Conservation (phyloP, 2,329 filamentous ascomycete genomes). For the Ophioceras dolichostomum region DNA sequence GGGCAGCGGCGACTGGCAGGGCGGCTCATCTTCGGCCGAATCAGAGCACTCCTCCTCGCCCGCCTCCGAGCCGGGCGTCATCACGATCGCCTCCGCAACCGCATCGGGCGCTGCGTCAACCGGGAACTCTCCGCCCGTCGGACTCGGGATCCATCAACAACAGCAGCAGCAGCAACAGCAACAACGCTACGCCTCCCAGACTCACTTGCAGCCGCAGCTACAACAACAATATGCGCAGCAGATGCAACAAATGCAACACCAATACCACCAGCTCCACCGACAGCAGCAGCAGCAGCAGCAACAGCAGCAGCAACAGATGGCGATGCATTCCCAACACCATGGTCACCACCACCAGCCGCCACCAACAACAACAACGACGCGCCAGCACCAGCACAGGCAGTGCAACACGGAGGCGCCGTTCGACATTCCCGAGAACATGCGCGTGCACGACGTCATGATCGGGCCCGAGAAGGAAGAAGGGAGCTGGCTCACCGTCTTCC, state of each 20-base stretch:
- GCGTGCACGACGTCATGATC: conserved; percentile 17
- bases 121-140: too few species aligned
- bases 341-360: not conserved
- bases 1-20: too few species aligned
- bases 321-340: not conserved
- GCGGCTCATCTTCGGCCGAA: not conserved
- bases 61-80: too few species aligned
- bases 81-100: too few species aligned
- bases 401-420: conserved; percentile 16
- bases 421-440: conserved; percentile 17
- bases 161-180: too few species aligned
- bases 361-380: not conserved
- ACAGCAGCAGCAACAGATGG: not conserved
- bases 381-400: conserved; percentile 1
- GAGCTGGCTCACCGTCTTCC: conserved; percentile 18
- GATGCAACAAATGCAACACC: not conserved
- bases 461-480: conserved; percentile 17
- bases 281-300: not conserved
- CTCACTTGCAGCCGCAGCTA: too few species aligned
- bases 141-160: too few species aligned
- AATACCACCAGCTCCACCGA: not conserved
- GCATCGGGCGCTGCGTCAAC: too few species aligned
- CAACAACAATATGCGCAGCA: too few species aligned
- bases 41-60: not conserved
- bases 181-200: too few species aligned